Evolutionary conservation across 129 eudicot genomes (phyloP).

Genomic region (Oenanthe sinensis): DNA sequence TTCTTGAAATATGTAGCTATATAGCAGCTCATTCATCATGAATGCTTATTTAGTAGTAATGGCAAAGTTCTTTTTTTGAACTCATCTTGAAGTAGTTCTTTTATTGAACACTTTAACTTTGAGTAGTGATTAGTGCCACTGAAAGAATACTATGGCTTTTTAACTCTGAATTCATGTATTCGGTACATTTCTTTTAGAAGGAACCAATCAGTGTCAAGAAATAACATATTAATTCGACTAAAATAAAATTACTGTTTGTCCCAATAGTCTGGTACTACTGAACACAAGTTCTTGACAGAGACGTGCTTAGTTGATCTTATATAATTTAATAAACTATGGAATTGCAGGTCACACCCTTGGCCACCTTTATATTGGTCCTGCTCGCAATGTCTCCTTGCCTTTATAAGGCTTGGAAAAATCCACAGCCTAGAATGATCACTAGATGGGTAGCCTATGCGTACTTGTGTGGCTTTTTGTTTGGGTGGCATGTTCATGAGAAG

Average conservation of each 20-base stretch:
- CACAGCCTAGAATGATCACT: constrained; percentile 68
- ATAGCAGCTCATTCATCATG: background rate
- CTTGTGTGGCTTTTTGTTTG: constrained; percentile 87
- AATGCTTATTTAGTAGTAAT: background rate
- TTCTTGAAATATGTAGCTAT: background rate
- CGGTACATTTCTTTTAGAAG: background rate
- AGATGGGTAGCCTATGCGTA: constrained; percentile 95
- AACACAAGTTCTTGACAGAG: background rate
- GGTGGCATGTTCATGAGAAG: constrained; percentile 99
- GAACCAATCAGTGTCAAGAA: background rate
- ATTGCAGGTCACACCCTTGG: constrained; percentile 75
- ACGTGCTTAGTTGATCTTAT: background rate
- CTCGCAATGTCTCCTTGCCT: constrained; percentile 71
- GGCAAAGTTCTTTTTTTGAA: background rate
- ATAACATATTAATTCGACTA: background rate
- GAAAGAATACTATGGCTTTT: background rate
- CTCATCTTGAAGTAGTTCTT: background rate
- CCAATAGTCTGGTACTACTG: background rate
- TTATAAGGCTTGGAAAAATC: constrained; percentile 71
- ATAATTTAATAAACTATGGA: background rate
- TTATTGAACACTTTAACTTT: background rate
- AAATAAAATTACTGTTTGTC: background rate
- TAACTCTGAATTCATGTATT: background rate
- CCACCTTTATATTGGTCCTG: constrained; percentile 56
- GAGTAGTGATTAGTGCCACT: background rate